Evolutionary conservation across 371 early-diverging fungal species (phyloP).

Genomic region (Coemansia sp.): DNA sequence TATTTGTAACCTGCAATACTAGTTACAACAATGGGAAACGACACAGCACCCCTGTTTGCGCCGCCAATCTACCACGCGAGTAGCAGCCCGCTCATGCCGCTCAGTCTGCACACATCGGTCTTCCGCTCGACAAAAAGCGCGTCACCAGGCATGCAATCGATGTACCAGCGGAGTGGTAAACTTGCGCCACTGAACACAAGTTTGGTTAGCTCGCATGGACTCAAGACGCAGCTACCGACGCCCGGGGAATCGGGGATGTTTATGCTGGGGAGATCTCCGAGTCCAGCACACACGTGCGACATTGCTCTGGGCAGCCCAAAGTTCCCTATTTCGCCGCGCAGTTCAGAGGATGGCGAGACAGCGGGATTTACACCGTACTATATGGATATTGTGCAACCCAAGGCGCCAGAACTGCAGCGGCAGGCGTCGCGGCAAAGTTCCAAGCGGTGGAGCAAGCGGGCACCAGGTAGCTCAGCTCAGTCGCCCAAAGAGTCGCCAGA

Average conservation of each 20-base stretch:
- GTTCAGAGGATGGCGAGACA: neutral
- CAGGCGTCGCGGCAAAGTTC: neutral
- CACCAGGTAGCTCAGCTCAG: neutral
- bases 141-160: neutral
- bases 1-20: neutral
- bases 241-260: neutral
- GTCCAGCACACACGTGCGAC: neutral
- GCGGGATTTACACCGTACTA: slow-evolving; percentile 31
- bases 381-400: slow-evolving; percentile 30
- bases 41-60: neutral
- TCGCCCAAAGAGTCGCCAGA: neutral
- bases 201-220: neutral
- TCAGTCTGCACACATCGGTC: neutral
- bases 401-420: slow-evolving; percentile 36
- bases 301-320: slow-evolving; percentile 19
- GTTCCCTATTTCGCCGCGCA: slow-evolving; percentile 17
- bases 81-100: slow-evolving; percentile 4
- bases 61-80: neutral
- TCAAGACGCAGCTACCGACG: neutral
- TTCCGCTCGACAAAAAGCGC: neutral
- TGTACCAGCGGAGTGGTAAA: neutral
- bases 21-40: neutral
- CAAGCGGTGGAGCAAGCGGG: neutral
- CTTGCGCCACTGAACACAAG: slow-evolving; percentile 12
- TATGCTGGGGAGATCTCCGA: neutral